Evolutionary conservation across 2,329 filamentous ascomycete genomes (phyloP), one percentile per base, ranked within the genome.

Genomic region (Akanthomyces uredinophilus): DNA sequence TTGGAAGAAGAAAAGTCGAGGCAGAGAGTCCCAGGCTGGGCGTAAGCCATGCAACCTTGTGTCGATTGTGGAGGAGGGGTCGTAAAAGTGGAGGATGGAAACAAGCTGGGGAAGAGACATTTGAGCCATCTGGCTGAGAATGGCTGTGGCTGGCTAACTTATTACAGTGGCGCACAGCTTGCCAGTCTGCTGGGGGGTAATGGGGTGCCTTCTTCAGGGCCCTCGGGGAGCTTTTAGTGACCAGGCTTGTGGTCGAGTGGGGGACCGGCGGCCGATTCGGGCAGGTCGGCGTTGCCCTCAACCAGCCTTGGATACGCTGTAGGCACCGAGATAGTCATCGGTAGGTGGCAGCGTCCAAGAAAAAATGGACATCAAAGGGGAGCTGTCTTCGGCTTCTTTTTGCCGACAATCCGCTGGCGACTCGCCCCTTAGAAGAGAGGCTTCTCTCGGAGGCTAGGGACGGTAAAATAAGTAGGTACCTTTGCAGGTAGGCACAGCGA

Each of bases 31-130:
- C n/a, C n/a, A n/a, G n/a, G n/a, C 5, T 32, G 37, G 49, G 39
- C 11, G 32, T 61, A 54, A 61, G 51, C 43, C 56, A 59, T 59
- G 56, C 46, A 50, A 52, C 49, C 27, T 53, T 60, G 49, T 20
- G 49, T 43, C 47, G 49, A 53, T 55, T 53, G 52, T 62, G 60
- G 60, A 62, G 57, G 49, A 46, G 44, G 35, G 41, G 46, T 32
- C 37, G 37, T 39, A 43, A 20, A n/a, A 37, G 37, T 39, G 37
- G 52, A 55, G 20, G n/a, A 16, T 16, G 37, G 53, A 20, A 60
- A 60, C 35, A 62, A 56, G 60, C 60, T 51, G 51, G 60, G 60
- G 51, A 51, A 43, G 24, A 27, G 18, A 32, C 8, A 29, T 50
- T 18, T 44, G 22, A 22, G 52, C 18, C n/a, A 29, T 18, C 14